phyloP scores from a whole-genome alignment of 176 grass and related monocot genomes.

The Alloteropsis semialata region DNA sequence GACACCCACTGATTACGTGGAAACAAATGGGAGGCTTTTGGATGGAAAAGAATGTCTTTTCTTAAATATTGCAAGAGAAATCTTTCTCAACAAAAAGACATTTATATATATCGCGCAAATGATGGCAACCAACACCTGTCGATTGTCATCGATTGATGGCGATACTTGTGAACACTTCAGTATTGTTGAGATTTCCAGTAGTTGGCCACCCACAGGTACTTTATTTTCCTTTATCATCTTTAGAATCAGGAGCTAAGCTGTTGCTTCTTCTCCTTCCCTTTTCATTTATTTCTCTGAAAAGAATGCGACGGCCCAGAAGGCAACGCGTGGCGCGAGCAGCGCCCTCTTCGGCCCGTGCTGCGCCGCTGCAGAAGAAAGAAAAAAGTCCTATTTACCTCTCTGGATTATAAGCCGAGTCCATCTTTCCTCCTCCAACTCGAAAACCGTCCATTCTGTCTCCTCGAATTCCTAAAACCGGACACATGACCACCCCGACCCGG shows the following conservation, averaged over 20 bases:
- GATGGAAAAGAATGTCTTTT: neutral
- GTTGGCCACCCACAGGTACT: neutral
- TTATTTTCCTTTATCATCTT: neutral
- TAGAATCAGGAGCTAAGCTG: neutral
- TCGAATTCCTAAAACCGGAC: too few relatives aligned
- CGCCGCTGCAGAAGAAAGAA: too few relatives aligned
- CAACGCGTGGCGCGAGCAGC: neutral
- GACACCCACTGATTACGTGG: neutral
- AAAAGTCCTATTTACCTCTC: too few relatives aligned
- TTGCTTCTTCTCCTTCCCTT: neutral
- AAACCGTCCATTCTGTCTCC: too few relatives aligned
- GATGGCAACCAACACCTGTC: conserved; percentile 26
- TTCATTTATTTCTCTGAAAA: neutral
- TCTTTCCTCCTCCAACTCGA: too few relatives aligned
- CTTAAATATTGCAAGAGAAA: neutral
- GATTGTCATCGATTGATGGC: neutral
- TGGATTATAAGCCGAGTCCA: too few relatives aligned
- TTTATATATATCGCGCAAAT: neutral
- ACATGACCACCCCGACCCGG: too few relatives aligned
- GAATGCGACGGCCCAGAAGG: neutral
- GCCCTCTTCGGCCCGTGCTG: too few relatives aligned
- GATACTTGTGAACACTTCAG: neutral
- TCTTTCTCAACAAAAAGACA: neutral
- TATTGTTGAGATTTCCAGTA: conserved; percentile 1
- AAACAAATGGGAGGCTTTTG: conserved; percentile 9